These are phyloP conservation scores for Aspergillus egyptiacus DNA, from an alignment of 495 filamentous ascomycete species.

Conservation along the genomic window DNA sequence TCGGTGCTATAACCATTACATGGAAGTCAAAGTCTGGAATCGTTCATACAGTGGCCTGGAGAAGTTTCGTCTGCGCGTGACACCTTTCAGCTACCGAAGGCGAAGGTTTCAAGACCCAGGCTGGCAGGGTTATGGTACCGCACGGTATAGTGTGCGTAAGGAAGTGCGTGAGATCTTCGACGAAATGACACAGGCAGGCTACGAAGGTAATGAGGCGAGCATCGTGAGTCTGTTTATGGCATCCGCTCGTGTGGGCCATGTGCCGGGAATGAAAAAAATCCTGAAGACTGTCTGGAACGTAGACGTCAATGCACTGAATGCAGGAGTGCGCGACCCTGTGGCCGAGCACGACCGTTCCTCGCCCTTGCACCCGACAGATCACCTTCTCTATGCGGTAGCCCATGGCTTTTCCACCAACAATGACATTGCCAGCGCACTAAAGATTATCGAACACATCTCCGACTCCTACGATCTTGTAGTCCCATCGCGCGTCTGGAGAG, in stretches of 20 bases:
- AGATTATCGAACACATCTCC: slow-evolving; percentile 51
- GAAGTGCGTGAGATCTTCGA: slow-evolving; percentile 37
- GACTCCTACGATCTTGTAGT: slow-evolving; percentile 49
- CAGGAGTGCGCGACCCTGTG: slow-evolving; percentile 16
- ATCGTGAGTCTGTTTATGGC: slow-evolving; percentile 53
- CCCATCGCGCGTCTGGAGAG: slow-evolving; percentile 44
- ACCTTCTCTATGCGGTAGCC: slow-evolving; percentile 53
- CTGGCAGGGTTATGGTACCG: slow-evolving; percentile 33
- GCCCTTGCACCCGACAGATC: slow-evolving; percentile 47
- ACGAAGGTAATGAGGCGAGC: slow-evolving; percentile 47
- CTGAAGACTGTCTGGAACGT: slow-evolving; percentile 54
- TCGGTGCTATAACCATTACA: slow-evolving; percentile 53
- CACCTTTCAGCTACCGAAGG: slow-evolving; percentile 28
- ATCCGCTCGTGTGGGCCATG: slow-evolving; percentile 49
- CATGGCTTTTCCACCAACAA: slow-evolving; percentile 54
- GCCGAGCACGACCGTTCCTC: slow-evolving; percentile 38
- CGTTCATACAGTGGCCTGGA: slow-evolving; percentile 27
- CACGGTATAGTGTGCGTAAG: slow-evolving; percentile 26
- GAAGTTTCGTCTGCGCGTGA: slow-evolving; percentile 37
- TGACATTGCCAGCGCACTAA: slow-evolving; percentile 47
- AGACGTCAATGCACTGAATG: slow-evolving; percentile 41
- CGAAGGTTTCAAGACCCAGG: slow-evolving; percentile 21
- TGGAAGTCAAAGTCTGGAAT: slow-evolving; percentile 45
- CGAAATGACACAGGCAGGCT: slow-evolving; percentile 45
- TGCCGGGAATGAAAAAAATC: slow-evolving; percentile 39